Percentiles rank a stretch among this genome's conserved stretches.
Conservation (phyloP, 768 basidiomycete genomes). For the Ramaria sp. region DNA sequence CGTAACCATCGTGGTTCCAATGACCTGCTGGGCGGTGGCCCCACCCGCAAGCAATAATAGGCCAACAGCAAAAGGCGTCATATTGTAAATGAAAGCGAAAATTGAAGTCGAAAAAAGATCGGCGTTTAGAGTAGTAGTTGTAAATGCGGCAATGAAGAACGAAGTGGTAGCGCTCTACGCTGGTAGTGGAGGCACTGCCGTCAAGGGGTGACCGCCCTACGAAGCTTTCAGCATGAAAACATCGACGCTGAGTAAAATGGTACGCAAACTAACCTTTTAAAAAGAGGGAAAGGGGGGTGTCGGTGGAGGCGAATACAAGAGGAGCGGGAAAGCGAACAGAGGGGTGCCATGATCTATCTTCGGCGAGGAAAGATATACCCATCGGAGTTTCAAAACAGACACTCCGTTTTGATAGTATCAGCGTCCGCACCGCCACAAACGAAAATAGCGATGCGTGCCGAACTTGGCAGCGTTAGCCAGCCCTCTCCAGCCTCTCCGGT, state of each 20-base stretch:
- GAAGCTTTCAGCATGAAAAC: slow-evolving; percentile 13
- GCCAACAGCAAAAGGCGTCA: slow-evolving; percentile 52
- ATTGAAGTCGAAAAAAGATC: slow-evolving; percentile 19
- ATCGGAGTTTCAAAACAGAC: neutral
- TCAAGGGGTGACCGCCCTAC: slow-evolving; percentile 41
- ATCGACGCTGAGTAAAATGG: slow-evolving; percentile 22
- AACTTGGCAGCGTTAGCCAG: too few species aligned
- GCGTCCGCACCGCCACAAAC: too few species aligned
- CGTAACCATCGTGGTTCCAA: slow-evolving; percentile 25
- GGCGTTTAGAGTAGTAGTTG: slow-evolving; percentile 13
- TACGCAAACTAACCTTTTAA: slow-evolving; percentile 7
- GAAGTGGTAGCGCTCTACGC: slow-evolving; percentile 60
- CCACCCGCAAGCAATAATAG: slow-evolving; percentile 48
- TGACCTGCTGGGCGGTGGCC: slow-evolving; percentile 45
- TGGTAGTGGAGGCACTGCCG: slow-evolving; percentile 41
- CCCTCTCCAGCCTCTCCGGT: too few species aligned
- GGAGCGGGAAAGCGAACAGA: slow-evolving; percentile 20
- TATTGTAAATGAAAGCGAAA: slow-evolving; percentile 35
- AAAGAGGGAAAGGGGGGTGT: slow-evolving; percentile 16
- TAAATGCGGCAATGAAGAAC: slow-evolving; percentile 24
- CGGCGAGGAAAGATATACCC: neutral
- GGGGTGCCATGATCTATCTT: neutral
- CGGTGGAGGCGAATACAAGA: neutral
- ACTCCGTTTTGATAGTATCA: neutral
- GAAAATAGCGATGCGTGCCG: too few species aligned